Evolutionary conservation across 345 rosid genomes (phyloP).

Genomic region (Citrus trifoliata): DNA sequence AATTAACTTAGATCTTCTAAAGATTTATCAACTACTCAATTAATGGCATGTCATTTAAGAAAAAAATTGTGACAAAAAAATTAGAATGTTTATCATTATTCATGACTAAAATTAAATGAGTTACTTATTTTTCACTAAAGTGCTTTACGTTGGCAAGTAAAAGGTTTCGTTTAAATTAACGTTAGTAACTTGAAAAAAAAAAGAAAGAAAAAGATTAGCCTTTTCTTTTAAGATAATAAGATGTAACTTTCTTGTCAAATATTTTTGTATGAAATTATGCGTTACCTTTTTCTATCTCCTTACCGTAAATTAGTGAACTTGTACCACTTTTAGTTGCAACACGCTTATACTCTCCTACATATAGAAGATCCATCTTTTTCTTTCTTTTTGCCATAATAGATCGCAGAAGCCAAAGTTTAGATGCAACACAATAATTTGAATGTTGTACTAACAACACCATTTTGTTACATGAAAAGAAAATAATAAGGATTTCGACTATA

Average conservation of each 20-base stretch:
- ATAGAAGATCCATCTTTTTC: background rate
- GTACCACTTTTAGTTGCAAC: background rate
- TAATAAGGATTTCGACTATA: too few relatives aligned
- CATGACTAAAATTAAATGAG: too few relatives aligned
- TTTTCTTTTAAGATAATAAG: background rate
- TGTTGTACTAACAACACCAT: background rate
- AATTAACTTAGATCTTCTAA: too few relatives aligned
- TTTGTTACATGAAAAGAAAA: background rate
- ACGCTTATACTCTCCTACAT: background rate
- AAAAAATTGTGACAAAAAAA: accelerated
- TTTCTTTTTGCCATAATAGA: background rate
- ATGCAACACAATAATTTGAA: background rate
- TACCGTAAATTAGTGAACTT: background rate
- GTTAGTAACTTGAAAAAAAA: background rate
- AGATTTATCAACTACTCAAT: too few relatives aligned
- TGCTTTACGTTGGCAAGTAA: background rate
- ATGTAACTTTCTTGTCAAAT: background rate
- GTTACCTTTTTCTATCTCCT: background rate
- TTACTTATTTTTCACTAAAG: too few relatives aligned
- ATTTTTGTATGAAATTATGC: background rate
- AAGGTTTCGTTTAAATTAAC: background rate
- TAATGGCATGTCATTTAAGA: too few relatives aligned
- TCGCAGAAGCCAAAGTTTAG: background rate
- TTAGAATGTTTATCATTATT: too few relatives aligned
- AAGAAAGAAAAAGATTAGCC: background rate